Evolutionary conservation across 2,329 filamentous ascomycete species (phyloP).

Genomic region (Pyricularia sp.): DNA sequence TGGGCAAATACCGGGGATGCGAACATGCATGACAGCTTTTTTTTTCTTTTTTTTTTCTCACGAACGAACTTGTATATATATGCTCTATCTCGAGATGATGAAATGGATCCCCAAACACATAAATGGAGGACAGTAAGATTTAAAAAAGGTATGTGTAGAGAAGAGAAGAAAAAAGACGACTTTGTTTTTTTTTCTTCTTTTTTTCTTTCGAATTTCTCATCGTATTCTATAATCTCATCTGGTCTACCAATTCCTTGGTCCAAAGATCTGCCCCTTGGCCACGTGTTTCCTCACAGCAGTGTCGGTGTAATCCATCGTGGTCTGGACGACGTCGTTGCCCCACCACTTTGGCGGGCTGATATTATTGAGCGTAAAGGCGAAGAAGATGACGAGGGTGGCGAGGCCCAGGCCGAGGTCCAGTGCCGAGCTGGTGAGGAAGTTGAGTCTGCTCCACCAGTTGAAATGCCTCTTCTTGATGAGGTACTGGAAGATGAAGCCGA

Average conservation of each 20-base stretch:
- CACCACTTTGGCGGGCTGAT: constrained; percentile 54
- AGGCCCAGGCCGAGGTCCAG: constrained; percentile 57
- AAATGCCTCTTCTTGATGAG: constrained; percentile 49
- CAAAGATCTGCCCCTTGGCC: constrained; percentile 44
- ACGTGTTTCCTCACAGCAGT: constrained; percentile 44
- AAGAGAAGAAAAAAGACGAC: neutral
- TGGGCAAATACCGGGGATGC: neutral
- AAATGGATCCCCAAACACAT: neutral
- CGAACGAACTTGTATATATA: neutral
- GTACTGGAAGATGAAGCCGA: constrained; percentile 60
- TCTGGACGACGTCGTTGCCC: constrained; percentile 46
- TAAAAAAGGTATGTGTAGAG: neutral
- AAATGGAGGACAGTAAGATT: too few relatives aligned
- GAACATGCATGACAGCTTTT: neutral
- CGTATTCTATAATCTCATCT: neutral
- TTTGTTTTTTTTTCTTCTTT: too few relatives aligned
- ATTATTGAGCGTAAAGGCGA: constrained; percentile 51
- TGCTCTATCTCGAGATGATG: neutral
- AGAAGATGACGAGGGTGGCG: constrained; percentile 55
- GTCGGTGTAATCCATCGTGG: constrained; percentile 48
- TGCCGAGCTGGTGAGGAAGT: constrained; percentile 58
- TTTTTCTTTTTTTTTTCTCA: too few relatives aligned
- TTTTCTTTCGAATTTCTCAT: neutral
- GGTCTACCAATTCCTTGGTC: constrained; percentile 39
- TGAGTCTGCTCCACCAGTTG: constrained; percentile 61